Evolutionary conservation across 1,139 yeast species (phyloP).

Genomic region (Kodamaea derodonti): DNA sequence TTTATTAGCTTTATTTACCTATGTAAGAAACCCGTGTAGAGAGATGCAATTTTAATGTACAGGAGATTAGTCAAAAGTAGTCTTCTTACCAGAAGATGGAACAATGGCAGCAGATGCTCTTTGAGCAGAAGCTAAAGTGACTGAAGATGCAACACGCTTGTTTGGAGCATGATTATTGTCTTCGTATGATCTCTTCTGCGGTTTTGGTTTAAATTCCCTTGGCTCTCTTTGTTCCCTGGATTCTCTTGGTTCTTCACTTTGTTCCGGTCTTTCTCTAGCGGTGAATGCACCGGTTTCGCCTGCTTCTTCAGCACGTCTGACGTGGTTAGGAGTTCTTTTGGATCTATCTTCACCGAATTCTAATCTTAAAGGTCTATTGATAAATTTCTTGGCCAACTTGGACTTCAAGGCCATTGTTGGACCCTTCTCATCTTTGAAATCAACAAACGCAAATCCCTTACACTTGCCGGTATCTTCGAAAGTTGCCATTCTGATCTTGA

Average conservation of each 20-base stretch:
- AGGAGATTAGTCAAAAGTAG: constrained; percentile 48
- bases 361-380: constrained; percentile 75
- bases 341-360: constrained; percentile 96
- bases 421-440: constrained; percentile 74
- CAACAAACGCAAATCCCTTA: constrained; percentile 93
- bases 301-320: constrained; percentile 25
- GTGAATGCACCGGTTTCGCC: constrained; percentile 3
- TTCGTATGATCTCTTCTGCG: constrained; percentile 16
- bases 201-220: constrained; percentile 12
- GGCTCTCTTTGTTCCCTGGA: constrained; percentile 7
- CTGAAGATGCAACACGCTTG: constrained; percentile 70
- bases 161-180: constrained; percentile 14
- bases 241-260: constrained; percentile 5
- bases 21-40: not conserved
- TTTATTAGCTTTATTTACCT: not conserved
- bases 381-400: constrained; percentile 59
- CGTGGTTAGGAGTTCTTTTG: constrained; percentile 55
- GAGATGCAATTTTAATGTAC: not conserved
- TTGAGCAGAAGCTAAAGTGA: constrained; percentile 84
- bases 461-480: constrained; percentile 95
- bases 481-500: constrained; percentile 88
- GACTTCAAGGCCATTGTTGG: constrained; percentile 82
- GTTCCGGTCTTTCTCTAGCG: constrained; percentile 11
- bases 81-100: constrained; percentile 85
- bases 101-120: constrained; percentile 90